Evolutionary conservation across 768 basidiomycete species (phyloP).

Genomic region (Lepiota venenata): DNA sequence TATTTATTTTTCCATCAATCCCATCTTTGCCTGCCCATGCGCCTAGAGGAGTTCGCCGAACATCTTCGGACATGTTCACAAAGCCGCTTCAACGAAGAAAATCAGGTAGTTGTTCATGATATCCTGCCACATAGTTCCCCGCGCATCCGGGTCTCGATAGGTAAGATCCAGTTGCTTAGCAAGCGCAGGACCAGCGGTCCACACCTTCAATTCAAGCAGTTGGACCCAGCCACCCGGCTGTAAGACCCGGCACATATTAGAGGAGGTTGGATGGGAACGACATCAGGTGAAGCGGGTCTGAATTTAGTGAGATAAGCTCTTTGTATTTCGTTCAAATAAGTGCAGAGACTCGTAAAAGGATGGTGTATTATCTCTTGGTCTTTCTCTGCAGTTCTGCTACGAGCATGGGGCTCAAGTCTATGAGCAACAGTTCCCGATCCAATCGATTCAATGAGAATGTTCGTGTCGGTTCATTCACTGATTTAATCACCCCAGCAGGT

Average conservation of each 20-base stretch:
- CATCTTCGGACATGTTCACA: neutral
- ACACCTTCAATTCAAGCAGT: neutral
- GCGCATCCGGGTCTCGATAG: neutral
- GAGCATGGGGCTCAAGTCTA: too few species aligned
- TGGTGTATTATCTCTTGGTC: too few species aligned
- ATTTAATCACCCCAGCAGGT: too few species aligned
- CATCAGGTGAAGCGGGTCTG: too few species aligned
- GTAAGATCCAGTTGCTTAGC: neutral
- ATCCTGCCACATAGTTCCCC: neutral
- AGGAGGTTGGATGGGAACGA: too few species aligned
- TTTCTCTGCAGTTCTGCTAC: too few species aligned
- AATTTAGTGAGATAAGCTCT: too few species aligned
- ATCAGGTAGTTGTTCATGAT: neutral
- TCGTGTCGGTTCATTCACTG: too few species aligned
- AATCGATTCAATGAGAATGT: too few species aligned
- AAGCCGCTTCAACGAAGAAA: slow-evolving; percentile 2
- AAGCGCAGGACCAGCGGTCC: slow-evolving; percentile 1
- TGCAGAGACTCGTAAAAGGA: too few species aligned
- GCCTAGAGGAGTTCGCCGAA: neutral
- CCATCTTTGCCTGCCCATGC: slow-evolving; percentile 3
- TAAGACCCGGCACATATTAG: slow-evolving; percentile 7
- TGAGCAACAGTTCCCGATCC: too few species aligned
- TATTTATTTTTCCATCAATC: neutral
- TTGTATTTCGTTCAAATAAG: too few species aligned
- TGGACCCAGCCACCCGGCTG: slow-evolving; percentile 10